Conservation (phyloP, 345 rosid genomes). For the Citrus inodora region DNA sequence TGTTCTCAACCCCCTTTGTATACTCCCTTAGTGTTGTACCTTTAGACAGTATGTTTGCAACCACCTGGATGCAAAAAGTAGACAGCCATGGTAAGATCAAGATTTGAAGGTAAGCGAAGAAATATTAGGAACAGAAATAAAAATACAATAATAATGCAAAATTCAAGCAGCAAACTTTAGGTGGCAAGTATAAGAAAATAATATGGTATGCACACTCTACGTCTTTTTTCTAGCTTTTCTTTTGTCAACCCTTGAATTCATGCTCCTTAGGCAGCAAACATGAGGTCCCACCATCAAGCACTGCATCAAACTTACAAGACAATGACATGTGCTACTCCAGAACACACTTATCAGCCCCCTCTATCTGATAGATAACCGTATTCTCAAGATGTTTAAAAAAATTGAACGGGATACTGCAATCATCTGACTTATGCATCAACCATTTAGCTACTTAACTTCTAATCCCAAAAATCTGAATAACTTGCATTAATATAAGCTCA, state of each 20-base stretch:
- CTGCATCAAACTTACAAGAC: neutral
- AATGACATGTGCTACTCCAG: neutral
- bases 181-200: neutral
- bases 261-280: neutral
- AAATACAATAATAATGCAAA: neutral
- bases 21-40: conserved; percentile 79
- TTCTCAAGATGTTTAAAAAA: neutral
- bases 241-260: neutral
- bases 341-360: neutral
- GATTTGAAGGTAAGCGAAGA: neutral
- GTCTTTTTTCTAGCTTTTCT: neutral
- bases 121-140: neutral
- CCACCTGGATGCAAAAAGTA: conserved; percentile 49
- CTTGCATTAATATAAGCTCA: neutral
- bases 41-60: conserved; percentile 79
- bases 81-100: neutral
- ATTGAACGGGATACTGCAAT: neutral
- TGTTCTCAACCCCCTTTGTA: conserved; percentile 94
- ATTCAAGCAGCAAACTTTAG: neutral
- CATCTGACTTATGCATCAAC: neutral
- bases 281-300: neutral
- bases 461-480: neutral
- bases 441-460: neutral
- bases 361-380: neutral
- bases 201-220: neutral